Conservation (phyloP, 164 flowering plant genomes). For the Annona cherimola region DNA sequence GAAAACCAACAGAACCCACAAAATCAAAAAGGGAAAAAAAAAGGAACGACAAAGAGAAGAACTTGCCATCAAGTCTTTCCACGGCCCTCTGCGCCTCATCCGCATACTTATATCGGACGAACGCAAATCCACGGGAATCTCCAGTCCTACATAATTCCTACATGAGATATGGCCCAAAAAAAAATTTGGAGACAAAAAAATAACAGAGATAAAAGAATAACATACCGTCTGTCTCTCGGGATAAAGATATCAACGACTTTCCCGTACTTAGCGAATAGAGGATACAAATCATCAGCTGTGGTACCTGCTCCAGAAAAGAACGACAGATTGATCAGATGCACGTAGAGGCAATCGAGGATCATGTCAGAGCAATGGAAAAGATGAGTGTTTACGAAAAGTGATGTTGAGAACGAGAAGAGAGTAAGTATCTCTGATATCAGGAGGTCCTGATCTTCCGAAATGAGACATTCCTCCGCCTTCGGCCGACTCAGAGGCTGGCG, state of each 20-base stretch:
- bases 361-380: neutral
- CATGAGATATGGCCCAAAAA: neutral
- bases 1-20: too few species aligned
- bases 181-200: neutral
- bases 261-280: constrained; percentile 86
- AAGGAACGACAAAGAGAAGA: neutral
- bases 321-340: neutral
- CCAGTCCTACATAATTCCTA: constrained; percentile 48
- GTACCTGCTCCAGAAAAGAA: constrained; percentile 48
- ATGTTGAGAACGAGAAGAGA: constrained; percentile 98
- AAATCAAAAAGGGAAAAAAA: neutral
- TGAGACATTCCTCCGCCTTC: constrained; percentile 65
- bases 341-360: neutral
- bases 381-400: constrained; percentile 62
- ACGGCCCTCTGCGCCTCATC: constrained; percentile 77
- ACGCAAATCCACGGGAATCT: constrained; percentile 76
- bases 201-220: neutral
- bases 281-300: constrained; percentile 87
- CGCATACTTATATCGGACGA: constrained; percentile 67
- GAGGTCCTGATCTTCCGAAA: constrained; percentile 95
- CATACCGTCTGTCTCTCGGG: constrained; percentile 73
- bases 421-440: constrained; percentile 89
- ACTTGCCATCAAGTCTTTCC: constrained; percentile 63
- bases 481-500: neutral
- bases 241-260: constrained; percentile 95